Evolutionary conservation across 805 yeast species (phyloP).

Genomic region (Starmerella geochares): DNA sequence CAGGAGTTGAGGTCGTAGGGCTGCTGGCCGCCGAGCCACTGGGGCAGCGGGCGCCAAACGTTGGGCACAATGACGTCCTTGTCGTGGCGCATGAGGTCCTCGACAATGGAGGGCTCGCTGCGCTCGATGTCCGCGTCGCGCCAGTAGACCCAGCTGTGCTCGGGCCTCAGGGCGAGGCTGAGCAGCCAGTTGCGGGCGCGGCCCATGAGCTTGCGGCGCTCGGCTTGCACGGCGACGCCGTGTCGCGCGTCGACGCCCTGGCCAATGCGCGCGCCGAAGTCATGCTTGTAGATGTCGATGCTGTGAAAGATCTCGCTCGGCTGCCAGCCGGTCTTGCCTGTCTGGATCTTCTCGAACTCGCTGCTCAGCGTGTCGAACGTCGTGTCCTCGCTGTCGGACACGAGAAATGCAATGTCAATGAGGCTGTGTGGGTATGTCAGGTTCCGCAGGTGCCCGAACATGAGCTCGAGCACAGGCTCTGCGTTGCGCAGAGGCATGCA

Average conservation of each 20-base stretch:
- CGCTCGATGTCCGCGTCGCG: slow-evolving; percentile 96
- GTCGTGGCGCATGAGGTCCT: slow-evolving; percentile 85
- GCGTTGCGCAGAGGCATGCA: slow-evolving; percentile 90
- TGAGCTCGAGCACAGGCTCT: slow-evolving; percentile 74
- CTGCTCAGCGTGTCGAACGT: slow-evolving; percentile 36
- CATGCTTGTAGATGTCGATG: slow-evolving; percentile 74
- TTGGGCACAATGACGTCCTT: slow-evolving; percentile 91
- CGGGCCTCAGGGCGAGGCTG: slow-evolving; percentile 75
- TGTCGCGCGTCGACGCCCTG: slow-evolving; percentile 90
- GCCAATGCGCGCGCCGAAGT: slow-evolving; percentile 86
- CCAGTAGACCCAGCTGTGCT: slow-evolving; percentile 96
- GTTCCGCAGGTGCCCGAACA: slow-evolving; percentile 66
- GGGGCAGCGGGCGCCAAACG: slow-evolving; percentile 95
- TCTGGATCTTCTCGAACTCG: slow-evolving; percentile 43
- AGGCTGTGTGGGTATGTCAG: slow-evolving; percentile 71
- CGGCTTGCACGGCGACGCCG: slow-evolving; percentile 93
- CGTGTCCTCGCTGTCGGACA: slow-evolving; percentile 77
- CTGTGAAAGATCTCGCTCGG: slow-evolving; percentile 53
- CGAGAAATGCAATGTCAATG: slow-evolving; percentile 69
- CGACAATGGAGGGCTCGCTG: slow-evolving; percentile 70
- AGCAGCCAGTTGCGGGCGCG: slow-evolving; percentile 91
- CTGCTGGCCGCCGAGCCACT: slow-evolving; percentile 79
- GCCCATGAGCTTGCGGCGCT: slow-evolving; percentile 90
- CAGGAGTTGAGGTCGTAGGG: slow-evolving; percentile 94
- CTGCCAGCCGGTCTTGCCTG: slow-evolving; percentile 36